Conservation (phyloP, 306 rosid species). For the Castanopsis chinensis region DNA sequence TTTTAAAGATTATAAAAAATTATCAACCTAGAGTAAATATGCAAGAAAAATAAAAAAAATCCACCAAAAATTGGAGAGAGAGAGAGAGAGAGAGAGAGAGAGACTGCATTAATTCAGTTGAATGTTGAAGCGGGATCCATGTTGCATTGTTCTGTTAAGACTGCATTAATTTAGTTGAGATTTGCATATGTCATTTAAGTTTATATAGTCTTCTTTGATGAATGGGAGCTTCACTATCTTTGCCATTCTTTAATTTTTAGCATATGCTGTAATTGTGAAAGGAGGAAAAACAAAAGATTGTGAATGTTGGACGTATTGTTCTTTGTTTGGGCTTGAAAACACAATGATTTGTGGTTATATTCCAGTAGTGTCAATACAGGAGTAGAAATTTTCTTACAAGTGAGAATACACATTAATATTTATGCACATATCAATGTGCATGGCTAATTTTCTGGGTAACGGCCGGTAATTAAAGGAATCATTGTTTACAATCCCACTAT, state of each 20-base stretch:
- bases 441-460: background rate
- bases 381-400: background rate
- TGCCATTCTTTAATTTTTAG: background rate
- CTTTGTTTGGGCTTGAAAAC: background rate
- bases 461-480: background rate
- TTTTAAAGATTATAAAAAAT: no score
- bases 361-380: background rate
- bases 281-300: background rate
- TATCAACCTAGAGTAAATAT: no score
- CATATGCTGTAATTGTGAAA: background rate
- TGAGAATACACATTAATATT: background rate
- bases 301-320: background rate
- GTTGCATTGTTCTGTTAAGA: no score
- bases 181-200: background rate
- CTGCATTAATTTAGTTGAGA: background rate
- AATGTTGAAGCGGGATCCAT: no score
- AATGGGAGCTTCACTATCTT: background rate
- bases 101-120: no score
- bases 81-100: no score
- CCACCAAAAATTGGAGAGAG: no score
- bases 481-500: background rate
- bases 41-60: no score
- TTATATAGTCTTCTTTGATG: background rate
- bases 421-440: background rate
- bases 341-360: background rate